phyloP scores from a whole-genome alignment of 495 filamentous ascomycete genomes.

The Emericellopsis terricola region DNA sequence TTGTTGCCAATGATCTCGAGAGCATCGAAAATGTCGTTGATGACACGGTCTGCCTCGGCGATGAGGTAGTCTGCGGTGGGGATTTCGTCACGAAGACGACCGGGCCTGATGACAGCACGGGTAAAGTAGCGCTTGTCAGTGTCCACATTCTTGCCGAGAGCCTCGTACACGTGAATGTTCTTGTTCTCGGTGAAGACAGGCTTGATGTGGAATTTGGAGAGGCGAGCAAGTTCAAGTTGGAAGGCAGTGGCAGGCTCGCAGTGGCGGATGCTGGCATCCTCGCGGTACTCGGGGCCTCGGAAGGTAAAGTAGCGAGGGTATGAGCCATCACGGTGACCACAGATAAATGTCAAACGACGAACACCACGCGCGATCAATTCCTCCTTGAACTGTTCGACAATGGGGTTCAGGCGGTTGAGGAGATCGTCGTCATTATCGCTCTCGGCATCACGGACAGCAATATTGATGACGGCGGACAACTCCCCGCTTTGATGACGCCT shows the following conservation, averaged over 20 bases:
- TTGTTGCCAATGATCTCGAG: constrained; percentile 97
- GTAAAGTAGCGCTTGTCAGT: constrained; percentile 97
- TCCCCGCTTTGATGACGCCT: constrained; percentile 41
- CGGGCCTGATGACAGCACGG: constrained; percentile 80
- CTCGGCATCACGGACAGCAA: constrained; percentile 83
- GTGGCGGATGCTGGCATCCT: constrained; percentile 92
- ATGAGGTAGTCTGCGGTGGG: constrained; percentile 95
- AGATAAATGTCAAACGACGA: constrained; percentile 88
- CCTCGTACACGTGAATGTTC: constrained; percentile 97
- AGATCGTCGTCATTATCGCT: constrained; percentile 70
- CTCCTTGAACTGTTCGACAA: constrained; percentile 68
- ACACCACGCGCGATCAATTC: constrained; percentile 67
- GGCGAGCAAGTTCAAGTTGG: constrained; percentile 86
- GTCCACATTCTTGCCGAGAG: constrained; percentile 80
- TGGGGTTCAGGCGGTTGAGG: constrained; percentile 47
- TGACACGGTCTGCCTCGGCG: constrained; percentile 86
- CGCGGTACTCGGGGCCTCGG: constrained; percentile 73
- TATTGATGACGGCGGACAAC: constrained; percentile 76
- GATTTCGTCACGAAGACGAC: constrained; percentile 88
- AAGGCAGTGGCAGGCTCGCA: constrained; percentile 91
- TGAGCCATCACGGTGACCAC: constrained; percentile 81
- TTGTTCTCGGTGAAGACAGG: constrained; percentile 97
- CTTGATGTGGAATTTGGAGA: constrained; percentile 93
- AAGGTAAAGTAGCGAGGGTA: constrained; percentile 98
- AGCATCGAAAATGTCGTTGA: constrained; percentile 95